A percentile compares a stretch with the other conserved stretches of the same genome.
These are phyloP conservation scores for Elsinoe perseae DNA, from an alignment of 2,329 filamentous ascomycete species.

Conservation along the genomic window DNA sequence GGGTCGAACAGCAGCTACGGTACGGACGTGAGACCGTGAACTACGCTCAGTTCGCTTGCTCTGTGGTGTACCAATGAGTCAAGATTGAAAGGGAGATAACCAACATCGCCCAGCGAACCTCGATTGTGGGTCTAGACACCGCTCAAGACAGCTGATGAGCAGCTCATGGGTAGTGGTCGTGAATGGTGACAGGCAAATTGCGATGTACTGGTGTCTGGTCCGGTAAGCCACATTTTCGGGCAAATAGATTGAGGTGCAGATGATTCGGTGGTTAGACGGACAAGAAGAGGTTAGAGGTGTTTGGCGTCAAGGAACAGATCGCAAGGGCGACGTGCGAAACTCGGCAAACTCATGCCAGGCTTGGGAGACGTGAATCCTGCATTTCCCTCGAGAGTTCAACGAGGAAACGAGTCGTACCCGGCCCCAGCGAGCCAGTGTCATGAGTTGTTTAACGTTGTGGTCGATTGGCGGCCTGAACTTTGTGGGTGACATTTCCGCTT, in stretches of 20 bases:
- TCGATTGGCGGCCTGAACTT: background rate
- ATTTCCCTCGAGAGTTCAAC: background rate
- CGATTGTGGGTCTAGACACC: background rate
- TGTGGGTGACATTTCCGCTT: conserved; percentile 4
- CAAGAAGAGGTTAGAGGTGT: conserved; percentile 2
- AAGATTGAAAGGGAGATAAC: background rate
- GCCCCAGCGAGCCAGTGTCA: background rate
- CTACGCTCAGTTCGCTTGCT: background rate
- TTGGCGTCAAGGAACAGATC: conserved; percentile 1
- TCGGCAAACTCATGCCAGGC: conserved; percentile 6
- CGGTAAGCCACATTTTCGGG: conserved; percentile 12
- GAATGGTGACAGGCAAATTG: conserved; percentile 3
- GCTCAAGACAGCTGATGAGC: background rate
- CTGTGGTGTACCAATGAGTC: conserved; percentile 6
- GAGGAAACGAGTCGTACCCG: background rate
- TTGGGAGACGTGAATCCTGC: background rate
- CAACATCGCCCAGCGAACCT: background rate
- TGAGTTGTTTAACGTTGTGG: background rate
- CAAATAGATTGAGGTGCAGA: background rate
- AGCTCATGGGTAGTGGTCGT: background rate
- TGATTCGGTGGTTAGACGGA: background rate
- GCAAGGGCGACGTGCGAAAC: conserved; percentile 2
- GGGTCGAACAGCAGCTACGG: background rate
- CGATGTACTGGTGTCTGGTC: conserved; percentile 14
- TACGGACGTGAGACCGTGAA: background rate